A percentile compares a stretch with the other conserved stretches of the same genome.
Evolutionary conservation across 179 eudicot genomes (phyloP).

Genomic region (Spergularia azorica): DNA sequence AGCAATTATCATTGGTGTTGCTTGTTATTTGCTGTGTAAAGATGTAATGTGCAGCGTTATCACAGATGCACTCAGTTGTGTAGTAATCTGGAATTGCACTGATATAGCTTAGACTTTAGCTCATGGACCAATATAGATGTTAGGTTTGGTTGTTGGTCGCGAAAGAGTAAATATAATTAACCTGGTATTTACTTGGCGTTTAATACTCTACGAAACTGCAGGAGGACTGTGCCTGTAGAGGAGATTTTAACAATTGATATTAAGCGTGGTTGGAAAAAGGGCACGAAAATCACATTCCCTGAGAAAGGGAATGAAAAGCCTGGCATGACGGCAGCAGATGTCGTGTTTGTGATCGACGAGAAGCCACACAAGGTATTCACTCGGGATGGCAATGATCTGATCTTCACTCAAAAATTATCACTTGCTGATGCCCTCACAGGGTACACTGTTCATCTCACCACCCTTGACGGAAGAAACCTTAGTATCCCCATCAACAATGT

Average conservation of each 20-base stretch:
- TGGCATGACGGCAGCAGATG: conserved; percentile 58
- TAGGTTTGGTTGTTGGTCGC: no score
- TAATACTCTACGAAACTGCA: conserved; percentile 22
- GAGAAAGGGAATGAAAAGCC: conserved; percentile 81
- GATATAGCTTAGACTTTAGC: no score
- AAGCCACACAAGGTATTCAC: conserved; percentile 70
- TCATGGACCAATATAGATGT: no score
- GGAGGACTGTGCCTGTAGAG: conserved; percentile 56
- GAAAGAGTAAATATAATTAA: no score
- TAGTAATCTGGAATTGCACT: no score
- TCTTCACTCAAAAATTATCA: conserved; percentile 50
- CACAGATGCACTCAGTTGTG: no score
- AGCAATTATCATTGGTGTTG: no score
- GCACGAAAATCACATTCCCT: conserved; percentile 78
- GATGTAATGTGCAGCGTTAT: no score
- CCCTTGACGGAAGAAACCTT: conserved; percentile 69
- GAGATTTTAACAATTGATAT: conserved; percentile 69
- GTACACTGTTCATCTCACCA: conserved; percentile 51
- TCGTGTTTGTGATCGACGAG: conserved; percentile 73
- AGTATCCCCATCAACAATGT: conserved; percentile 53
- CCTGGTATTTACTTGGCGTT: no score
- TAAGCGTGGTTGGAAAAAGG: conserved; percentile 87
- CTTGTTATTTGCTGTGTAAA: no score
- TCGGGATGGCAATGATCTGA: conserved; percentile 72
- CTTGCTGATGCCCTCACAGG: conserved; percentile 73